Base-by-base conservation (phyloP, 257 asterid species). In the Capsicum baccatum region DNA sequence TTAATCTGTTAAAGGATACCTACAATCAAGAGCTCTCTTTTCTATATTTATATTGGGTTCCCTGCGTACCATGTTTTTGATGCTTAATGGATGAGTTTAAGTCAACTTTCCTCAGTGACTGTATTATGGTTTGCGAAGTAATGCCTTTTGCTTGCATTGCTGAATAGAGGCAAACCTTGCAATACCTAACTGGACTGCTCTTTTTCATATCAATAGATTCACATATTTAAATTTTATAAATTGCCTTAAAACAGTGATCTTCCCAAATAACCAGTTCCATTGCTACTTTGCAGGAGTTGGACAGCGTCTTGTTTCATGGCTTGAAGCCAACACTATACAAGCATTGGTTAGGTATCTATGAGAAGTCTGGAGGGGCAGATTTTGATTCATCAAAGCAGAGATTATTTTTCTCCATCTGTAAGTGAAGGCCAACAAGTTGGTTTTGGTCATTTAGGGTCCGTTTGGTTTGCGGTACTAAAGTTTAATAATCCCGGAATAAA, bases 341-440 rank as follows among this genome's bases (percentile, higher is more conserved):
- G 88, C 97, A 94, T 89, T 93, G 97, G 94, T 83, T 93, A 92
- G 95, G 93, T 85, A 85, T 83, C 83, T 92, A 86, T 85, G 87
- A 83, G 79, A 90, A 90, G 83, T 79, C 96, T 84, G 95, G 93
- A 79, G 91, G 92, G 89, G 85, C 84, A 83, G 94, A 96, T 79
- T 92, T 91, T 84, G 90, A 92, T 85, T 91, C 90, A 86, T 94
- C 98, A 80, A 91, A 79, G 60, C 93, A 89, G 88, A 87, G 87
- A 85, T 84, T 87, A 60, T 94, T 96, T 88, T 93, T 92, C 91
- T 88, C 96, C 67, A 79, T 96, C 14, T 96, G 99, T 96, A 85
- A 94, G 98, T 91, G 86, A 84, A 71, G 57, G 56, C 37, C 68
- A 37, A 68, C 33, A 82, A 55, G 62, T 50, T 50, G 16, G 15